Conservation (phyloP, 2,329 filamentous ascomycete genomes). For the Microdochium nivale region DNA sequence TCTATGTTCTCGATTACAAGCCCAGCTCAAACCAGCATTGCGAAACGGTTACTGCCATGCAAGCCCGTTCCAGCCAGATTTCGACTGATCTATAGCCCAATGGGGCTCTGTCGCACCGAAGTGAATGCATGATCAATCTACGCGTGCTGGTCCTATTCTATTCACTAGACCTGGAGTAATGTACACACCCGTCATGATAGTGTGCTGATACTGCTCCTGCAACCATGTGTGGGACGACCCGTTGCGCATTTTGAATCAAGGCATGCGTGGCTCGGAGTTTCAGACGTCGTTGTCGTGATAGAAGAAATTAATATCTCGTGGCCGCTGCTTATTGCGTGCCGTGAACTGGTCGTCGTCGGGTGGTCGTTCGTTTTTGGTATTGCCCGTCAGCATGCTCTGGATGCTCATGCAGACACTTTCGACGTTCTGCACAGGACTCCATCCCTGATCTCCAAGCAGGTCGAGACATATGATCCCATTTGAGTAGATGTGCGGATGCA, state of each 20-base stretch:
- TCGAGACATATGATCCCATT: conserved; percentile 99
- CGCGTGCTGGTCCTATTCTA: no score
- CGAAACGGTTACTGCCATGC: no score
- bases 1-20: no score
- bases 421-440: conserved; percentile 95
- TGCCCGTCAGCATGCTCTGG: conserved; percentile 96
- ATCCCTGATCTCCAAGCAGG: conserved; percentile 77
- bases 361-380: conserved; percentile 83
- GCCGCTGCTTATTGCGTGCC: conserved; percentile 65
- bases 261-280: conserved; percentile 3
- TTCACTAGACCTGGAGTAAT: no score
- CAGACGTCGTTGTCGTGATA: conserved; percentile 84
- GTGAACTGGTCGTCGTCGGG: conserved; percentile 89
- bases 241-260: not conserved
- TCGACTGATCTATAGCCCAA: no score
- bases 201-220: no score
- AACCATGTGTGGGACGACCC: no score
- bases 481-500: conserved; percentile 96
- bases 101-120: no score
- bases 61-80: no score
- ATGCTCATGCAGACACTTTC: conserved; percentile 96
- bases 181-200: no score
- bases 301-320: conserved; percentile 84
- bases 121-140: no score
- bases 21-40: no score